phyloP scores from a whole-genome alignment of 148 eudicot genomes.

The Fagopyrum tataricum region DNA sequence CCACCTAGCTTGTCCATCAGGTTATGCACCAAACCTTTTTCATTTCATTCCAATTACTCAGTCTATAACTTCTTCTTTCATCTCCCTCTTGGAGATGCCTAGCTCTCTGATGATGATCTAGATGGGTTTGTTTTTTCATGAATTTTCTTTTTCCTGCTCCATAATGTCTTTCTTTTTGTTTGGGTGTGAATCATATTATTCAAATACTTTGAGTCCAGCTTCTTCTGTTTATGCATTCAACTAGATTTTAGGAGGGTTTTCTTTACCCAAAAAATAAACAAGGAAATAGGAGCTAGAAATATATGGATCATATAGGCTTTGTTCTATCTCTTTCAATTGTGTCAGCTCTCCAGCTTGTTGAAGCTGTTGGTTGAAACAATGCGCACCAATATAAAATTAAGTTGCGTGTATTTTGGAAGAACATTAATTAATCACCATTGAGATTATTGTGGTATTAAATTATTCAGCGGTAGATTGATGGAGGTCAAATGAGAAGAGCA shows the following conservation, averaged over 20 bases:
- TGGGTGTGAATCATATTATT: neutral
- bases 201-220: neutral
- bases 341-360: neutral
- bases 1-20: neutral
- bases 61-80: neutral
- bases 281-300: neutral
- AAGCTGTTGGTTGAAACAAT: neutral
- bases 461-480: neutral
- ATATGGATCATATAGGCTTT: neutral
- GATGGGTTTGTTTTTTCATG: neutral
- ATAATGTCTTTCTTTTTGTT: neutral
- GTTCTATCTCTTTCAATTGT: neutral
- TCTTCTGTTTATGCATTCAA: neutral
- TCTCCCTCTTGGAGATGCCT: constrained; percentile 4
- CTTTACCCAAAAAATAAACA: neutral
- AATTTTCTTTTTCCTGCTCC: neutral
- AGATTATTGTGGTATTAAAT: neutral
- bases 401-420: neutral
- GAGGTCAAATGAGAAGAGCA: neutral
- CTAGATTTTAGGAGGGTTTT: too few species aligned
- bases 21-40: neutral
- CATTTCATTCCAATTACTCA: neutral
- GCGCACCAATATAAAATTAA: neutral
- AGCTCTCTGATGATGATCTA: neutral
- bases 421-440: neutral